Evolutionary conservation across 2,329 filamentous ascomycete species (phyloP).

Genomic region (Exophiala sideris): DNA sequence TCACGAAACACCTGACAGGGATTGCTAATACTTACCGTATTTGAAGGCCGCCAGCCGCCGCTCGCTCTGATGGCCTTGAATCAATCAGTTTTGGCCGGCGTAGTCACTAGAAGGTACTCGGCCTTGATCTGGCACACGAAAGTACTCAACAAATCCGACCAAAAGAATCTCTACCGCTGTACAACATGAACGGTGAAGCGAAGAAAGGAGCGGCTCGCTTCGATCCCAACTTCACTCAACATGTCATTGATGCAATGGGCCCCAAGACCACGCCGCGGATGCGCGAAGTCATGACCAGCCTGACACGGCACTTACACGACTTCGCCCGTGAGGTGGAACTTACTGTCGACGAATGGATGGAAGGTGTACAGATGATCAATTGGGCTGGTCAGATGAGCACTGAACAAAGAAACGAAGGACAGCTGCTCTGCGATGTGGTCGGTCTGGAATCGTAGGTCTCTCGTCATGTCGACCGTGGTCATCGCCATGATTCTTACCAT

Average conservation of each 20-base stretch:
- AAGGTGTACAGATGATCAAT: constrained; percentile 57
- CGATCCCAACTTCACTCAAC: constrained; percentile 58
- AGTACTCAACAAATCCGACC: too few species aligned
- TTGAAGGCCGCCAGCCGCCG: neutral
- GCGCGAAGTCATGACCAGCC: constrained; percentile 55
- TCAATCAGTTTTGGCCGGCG: too few species aligned
- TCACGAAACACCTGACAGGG: neutral
- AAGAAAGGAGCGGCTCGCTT: constrained; percentile 29
- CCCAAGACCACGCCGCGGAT: constrained; percentile 66
- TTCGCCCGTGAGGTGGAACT: constrained; percentile 58
- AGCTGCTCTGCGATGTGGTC: constrained; percentile 57
- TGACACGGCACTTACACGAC: constrained; percentile 58
- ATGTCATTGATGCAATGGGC: constrained; percentile 71
- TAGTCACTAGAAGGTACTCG: too few species aligned
- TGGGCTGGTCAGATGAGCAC: constrained; percentile 62
- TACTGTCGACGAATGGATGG: constrained; percentile 59
- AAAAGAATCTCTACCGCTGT: neutral
- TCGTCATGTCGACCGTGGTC: neutral
- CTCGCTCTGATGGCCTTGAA: too few species aligned
- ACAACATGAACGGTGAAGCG: constrained; percentile 13
- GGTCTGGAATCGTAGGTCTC: constrained; percentile 54
- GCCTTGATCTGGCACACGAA: too few species aligned
- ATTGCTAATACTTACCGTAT: neutral
- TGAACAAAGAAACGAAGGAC: constrained; percentile 61
- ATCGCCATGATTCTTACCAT: constrained; percentile 6